A percentile compares a stretch with the other conserved stretches of the same genome.
Evolutionary conservation across 805 yeast species (phyloP).

Genomic region (Yamadazyma nakazawae): DNA sequence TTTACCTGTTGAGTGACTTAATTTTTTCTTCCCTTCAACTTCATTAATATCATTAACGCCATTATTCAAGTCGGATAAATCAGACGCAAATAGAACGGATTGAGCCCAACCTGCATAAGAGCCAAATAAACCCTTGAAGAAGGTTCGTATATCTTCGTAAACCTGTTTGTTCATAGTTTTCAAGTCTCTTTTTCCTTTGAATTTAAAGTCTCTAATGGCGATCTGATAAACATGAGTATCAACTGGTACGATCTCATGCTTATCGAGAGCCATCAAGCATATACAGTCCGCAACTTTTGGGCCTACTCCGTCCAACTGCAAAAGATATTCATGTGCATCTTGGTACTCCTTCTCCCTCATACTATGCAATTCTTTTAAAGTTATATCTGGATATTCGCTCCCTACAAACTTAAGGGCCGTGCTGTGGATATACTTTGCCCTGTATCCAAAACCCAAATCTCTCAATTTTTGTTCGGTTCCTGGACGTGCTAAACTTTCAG

Average conservation of each 20-base stretch:
- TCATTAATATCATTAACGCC: constrained; percentile 40
- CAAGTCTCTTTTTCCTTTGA: constrained; percentile 41
- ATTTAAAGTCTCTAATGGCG: constrained; percentile 76
- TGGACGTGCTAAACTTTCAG: constrained; percentile 43
- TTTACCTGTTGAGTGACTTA: too few species aligned
- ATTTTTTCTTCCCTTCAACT: neutral
- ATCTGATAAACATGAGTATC: constrained; percentile 95
- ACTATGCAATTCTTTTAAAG: constrained; percentile 33
- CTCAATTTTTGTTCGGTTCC: constrained; percentile 43
- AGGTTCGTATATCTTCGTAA: constrained; percentile 55
- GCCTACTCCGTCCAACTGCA: constrained; percentile 82
- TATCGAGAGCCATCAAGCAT: constrained; percentile 83
- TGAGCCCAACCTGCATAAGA: constrained; percentile 98
- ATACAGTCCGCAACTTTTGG: constrained; percentile 99
- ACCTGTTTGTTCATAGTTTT: constrained; percentile 47
- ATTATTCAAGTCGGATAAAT: constrained; percentile 65
- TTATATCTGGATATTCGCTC: constrained; percentile 34
- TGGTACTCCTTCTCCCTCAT: constrained; percentile 48
- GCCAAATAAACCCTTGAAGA: constrained; percentile 75
- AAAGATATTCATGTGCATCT: constrained; percentile 55
- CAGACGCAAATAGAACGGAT: constrained; percentile 86
- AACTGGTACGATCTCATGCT: constrained; percentile 85
- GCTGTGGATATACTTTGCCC: constrained; percentile 81
- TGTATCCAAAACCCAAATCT: constrained; percentile 73
- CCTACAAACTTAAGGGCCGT: constrained; percentile 61